Conservation (phyloP, 805 yeast genomes). For the Geotrichum ghanense region DNA sequence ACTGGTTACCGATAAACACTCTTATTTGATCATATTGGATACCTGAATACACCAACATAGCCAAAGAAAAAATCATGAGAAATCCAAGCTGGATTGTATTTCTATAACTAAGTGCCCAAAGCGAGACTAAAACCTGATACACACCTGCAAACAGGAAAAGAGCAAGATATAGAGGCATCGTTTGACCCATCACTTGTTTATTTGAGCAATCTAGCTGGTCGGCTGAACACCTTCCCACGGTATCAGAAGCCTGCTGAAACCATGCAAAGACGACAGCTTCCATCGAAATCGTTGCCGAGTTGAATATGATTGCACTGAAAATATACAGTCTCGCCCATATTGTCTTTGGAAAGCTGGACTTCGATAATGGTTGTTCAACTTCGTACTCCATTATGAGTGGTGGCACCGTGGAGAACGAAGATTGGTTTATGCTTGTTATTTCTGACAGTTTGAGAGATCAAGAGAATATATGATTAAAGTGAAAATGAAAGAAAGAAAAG, state of each 20-base stretch:
- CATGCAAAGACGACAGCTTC: slow-evolving; percentile 23
- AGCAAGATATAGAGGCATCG: slow-evolving; percentile 33
- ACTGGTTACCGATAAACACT: slow-evolving; percentile 14
- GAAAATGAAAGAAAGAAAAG: too few species aligned
- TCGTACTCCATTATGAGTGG: neutral
- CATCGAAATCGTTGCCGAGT: slow-evolving; percentile 12
- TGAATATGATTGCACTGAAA: neutral
- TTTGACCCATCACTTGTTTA: slow-evolving; percentile 14
- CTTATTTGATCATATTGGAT: slow-evolving; percentile 34
- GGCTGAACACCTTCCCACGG: slow-evolving; percentile 13
- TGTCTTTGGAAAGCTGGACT: neutral
- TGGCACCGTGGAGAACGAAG: neutral
- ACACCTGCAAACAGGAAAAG: slow-evolving; percentile 36
- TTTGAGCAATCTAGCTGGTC: slow-evolving; percentile 5
- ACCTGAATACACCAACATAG: slow-evolving; percentile 36
- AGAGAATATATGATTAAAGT: too few species aligned
- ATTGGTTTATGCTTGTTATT: neutral
- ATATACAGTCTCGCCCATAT: neutral
- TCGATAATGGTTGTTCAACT: neutral
- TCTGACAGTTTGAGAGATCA: too few species aligned
- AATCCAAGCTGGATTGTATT: slow-evolving; percentile 29
- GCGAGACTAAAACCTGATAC: slow-evolving; percentile 31
- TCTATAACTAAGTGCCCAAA: slow-evolving; percentile 29
- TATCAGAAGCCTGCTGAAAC: slow-evolving; percentile 9
- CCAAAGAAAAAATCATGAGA: slow-evolving; percentile 31